Evolutionary conservation across 2,329 filamentous ascomycete genomes (phyloP).

Genomic region (Xylariaceae sp.): DNA sequence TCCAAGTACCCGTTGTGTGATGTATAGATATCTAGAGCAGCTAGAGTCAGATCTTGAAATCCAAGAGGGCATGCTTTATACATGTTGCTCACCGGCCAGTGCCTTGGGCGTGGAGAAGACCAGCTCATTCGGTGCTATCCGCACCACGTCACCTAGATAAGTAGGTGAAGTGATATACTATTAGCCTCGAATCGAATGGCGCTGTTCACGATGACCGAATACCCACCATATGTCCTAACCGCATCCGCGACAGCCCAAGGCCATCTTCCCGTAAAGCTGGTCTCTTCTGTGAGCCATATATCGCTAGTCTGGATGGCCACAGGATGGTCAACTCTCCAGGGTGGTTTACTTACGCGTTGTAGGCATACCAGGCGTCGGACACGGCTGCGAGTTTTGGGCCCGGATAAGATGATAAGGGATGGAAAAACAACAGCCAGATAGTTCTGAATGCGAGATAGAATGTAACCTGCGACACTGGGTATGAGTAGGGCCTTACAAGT

Average conservation of each 20-base stretch:
- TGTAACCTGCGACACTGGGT: conserved; percentile 1
- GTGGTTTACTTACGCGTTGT: conserved; percentile 8
- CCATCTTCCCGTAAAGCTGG: conserved; percentile 10
- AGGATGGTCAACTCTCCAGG: not conserved
- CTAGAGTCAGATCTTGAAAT: not conserved
- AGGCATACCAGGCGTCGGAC: conserved; percentile 13
- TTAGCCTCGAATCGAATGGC: not conserved
- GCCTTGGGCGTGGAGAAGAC: conserved; percentile 9
- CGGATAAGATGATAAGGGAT: conserved; percentile 10
- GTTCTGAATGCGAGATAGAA: conserved; percentile 1
- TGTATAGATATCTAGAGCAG: conserved; percentile 7
- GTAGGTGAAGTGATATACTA: not conserved
- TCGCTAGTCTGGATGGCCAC: not conserved
- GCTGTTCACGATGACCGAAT: not conserved
- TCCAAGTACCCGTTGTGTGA: conserved; percentile 6
- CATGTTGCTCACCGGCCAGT: conserved; percentile 4
- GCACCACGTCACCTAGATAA: conserved; percentile 9
- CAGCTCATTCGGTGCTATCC: conserved; percentile 14
- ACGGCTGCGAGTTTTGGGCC: conserved; percentile 10
- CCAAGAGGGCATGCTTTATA: not conserved
- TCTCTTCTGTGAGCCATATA: not conserved
- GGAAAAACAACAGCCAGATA: conserved; percentile 11
- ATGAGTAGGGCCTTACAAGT: not conserved
- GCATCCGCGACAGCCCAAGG: conserved; percentile 8
- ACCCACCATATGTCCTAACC: conserved; percentile 9